These are phyloP conservation scores for Trichocladium antarcticum DNA, from an alignment of 495 filamentous ascomycete species.

Conservation along the genomic window DNA sequence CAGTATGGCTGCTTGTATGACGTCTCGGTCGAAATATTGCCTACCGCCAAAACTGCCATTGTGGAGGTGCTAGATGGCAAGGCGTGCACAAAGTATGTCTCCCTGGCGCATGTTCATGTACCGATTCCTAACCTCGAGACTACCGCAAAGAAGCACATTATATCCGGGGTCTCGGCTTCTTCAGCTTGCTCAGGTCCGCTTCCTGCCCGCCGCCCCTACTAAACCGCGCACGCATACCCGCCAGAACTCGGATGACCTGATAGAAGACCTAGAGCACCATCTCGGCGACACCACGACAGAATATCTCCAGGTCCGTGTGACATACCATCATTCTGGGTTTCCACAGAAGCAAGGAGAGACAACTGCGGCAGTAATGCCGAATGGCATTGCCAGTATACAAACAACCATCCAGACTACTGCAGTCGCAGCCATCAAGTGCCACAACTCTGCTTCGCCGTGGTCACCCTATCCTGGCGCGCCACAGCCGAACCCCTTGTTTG, in stretches of 20 bases:
- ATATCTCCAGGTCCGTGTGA: conserved; percentile 38
- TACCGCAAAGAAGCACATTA: conserved; percentile 19
- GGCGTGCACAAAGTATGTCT: conserved; percentile 18
- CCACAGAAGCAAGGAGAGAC: conserved; percentile 10
- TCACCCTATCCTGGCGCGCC: conserved; percentile 25
- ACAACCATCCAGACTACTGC: conserved; percentile 37
- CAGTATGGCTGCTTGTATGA: conserved; percentile 36
- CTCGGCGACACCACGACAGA: conserved; percentile 32
- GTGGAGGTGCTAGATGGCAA: conserved; percentile 30
- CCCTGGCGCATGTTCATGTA: background rate
- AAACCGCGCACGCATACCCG: conserved; percentile 13
- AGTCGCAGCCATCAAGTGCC: conserved; percentile 32
- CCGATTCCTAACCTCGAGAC: background rate
- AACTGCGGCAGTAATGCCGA: background rate
- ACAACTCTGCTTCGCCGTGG: conserved; percentile 30
- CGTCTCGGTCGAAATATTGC: conserved; percentile 28
- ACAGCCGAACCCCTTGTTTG: conserved; percentile 29
- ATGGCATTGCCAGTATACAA: conserved; percentile 16
- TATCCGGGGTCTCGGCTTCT: conserved; percentile 30
- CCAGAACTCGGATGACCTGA: conserved; percentile 37
- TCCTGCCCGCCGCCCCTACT: conserved; percentile 7
- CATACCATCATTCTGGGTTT: conserved; percentile 42
- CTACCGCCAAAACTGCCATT: conserved; percentile 21
- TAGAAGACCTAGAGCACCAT: conserved; percentile 40
- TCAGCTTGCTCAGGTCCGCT: conserved; percentile 29